phyloP scores from a whole-genome alignment of 805 yeast genomes.

The Wickerhamiella hasegawae region DNA sequence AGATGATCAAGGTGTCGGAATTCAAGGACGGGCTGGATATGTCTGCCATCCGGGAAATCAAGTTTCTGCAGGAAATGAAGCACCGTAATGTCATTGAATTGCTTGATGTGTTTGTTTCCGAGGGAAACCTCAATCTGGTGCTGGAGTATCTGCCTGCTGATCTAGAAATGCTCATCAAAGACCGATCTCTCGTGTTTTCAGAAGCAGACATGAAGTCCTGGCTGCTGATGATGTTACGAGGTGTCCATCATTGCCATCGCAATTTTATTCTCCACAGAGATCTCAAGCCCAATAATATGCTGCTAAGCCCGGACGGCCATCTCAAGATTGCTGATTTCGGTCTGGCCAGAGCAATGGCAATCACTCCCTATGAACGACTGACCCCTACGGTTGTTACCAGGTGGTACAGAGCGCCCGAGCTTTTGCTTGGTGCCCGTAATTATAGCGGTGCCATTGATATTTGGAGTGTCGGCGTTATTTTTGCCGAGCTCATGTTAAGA shows the following conservation, averaged over 20 bases:
- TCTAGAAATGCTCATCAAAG: constrained; percentile 76
- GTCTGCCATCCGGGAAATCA: constrained; percentile 91
- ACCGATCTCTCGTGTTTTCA: constrained; percentile 55
- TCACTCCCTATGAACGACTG: constrained; percentile 42
- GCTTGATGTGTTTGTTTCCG: constrained; percentile 66
- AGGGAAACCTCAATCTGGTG: constrained; percentile 61
- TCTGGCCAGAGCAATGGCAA: constrained; percentile 69
- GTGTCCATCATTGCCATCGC: constrained; percentile 90
- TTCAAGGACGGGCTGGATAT: constrained; percentile 94
- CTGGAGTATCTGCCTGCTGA: constrained; percentile 87
- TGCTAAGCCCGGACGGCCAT: constrained; percentile 75
- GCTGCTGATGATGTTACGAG: constrained; percentile 87
- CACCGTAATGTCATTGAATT: constrained; percentile 80
- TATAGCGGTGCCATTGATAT: constrained; percentile 81
- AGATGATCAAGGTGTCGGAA: constrained; percentile 86
- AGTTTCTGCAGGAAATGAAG: constrained; percentile 68
- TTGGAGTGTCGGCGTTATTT: constrained; percentile 94
- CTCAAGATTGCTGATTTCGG: constrained; percentile 97
- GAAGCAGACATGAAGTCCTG: constrained; percentile 85
- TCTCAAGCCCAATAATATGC: constrained; percentile 79
- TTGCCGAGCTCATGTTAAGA: constrained; percentile 90
- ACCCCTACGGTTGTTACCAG: constrained; percentile 93
- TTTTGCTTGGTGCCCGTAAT: constrained; percentile 74
- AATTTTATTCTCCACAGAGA: constrained; percentile 84
- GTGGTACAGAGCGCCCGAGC: constrained; percentile 96